Evolutionary conservation across 805 yeast species (phyloP), one percentile per base, ranked within the genome.

Genomic region (Saitoella complicata): DNA sequence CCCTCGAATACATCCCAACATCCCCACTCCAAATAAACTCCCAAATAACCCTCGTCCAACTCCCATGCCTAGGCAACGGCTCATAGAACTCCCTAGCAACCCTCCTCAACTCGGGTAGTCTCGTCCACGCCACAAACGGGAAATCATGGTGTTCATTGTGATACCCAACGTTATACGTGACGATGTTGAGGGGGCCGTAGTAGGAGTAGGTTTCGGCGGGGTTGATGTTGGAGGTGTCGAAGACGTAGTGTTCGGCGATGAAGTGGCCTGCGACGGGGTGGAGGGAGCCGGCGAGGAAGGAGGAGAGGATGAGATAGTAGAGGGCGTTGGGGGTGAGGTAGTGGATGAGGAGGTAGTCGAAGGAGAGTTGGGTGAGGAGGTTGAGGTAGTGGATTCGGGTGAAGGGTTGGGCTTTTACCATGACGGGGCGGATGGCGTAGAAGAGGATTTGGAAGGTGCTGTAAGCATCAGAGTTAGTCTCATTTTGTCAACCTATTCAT

Each of bases 241-340:
- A 31, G 35, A 37, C 12, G 9, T 52, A 54, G 59, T 86, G 96
- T 58, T 86, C 96, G n/a, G 94, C 88, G 51, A 86, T 83, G 62
- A 86, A 86, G 64, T 86, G 96, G 13, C 95, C 96, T 1, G 95
- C 94, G 48, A 85, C 78, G 31, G 96, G 96, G 57, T 86, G 96
- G 57, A 83, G 67, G 0, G 94, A 82, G 1, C 96, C 96, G 0
- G 95, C 94, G 43, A 86, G 65, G 58, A 86, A 83, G 0, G 93
- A 78, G 37, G 87, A 77, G 59, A 80, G 64, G 30, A 86, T 58
- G 50, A 86, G 72, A 59, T 86, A 86, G 37, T 64, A 57, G 38
- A 81, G 59, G 0, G 91, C 62, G 47, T 75, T 72, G 65, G 67
- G 58, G 0, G 93, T 88, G 75, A 83, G 78, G 49, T 51, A 57